A percentile compares a stretch with the other conserved stretches of the same genome.
phyloP scores from a whole-genome alignment of 1,284 basidiomycete genomes.

The Tilletia setariae region DNA sequence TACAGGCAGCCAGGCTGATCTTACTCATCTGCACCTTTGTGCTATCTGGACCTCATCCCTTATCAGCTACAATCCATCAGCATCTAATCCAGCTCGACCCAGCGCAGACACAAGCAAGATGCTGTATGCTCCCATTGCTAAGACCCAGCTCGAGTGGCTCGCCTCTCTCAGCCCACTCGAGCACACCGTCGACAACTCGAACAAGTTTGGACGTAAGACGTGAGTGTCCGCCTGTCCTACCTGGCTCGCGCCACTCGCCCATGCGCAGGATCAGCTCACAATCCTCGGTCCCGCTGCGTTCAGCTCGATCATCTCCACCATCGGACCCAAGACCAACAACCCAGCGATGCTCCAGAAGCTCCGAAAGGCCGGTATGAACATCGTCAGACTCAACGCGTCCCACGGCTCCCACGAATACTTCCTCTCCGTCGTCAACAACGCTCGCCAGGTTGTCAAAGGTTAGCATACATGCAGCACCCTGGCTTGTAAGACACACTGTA shows the following conservation, averaged over 20 bases:
- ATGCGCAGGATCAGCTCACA: neutral
- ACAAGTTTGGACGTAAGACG: slow-evolving; percentile 54
- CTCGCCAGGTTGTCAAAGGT: slow-evolving; percentile 38
- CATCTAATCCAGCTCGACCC: too few species aligned
- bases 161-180: slow-evolving; percentile 54
- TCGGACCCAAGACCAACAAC: slow-evolving; percentile 53
- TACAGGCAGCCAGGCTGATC: neutral
- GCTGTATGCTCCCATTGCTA: slow-evolving; percentile 44
- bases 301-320: slow-evolving; percentile 53
- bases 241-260: neutral
- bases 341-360: slow-evolving; percentile 50
- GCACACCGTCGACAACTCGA: slow-evolving; percentile 37
- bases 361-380: slow-evolving; percentile 53
- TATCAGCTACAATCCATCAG: too few species aligned
- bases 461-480: too few species aligned
- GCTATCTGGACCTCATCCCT: too few species aligned
- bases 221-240: slow-evolving; percentile 22
- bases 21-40: too few species aligned
- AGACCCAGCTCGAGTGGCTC: slow-evolving; percentile 53
- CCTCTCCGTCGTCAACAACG: slow-evolving; percentile 51
- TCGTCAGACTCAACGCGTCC: slow-evolving; percentile 53
- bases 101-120: slow-evolving; percentile 18
- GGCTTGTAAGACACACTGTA: neutral
- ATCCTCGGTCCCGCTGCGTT: neutral
- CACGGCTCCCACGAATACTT: slow-evolving; percentile 53